Evolutionary conservation across 1,284 basidiomycete species (phyloP).

Genomic region (Phylloboletellus chloephorus): DNA sequence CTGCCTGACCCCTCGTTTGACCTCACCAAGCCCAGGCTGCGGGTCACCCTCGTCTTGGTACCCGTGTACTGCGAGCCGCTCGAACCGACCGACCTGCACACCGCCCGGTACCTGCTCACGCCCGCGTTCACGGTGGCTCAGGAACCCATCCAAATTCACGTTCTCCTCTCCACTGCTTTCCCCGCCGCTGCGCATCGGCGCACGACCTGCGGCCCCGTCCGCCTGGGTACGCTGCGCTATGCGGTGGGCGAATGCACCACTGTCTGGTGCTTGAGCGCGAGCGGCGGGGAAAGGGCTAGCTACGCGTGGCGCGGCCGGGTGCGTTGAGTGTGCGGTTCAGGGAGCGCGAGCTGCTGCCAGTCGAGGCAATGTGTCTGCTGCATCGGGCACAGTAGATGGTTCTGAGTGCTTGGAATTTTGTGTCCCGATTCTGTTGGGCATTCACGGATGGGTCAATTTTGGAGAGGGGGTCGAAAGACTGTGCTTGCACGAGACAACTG

Average conservation of each 20-base stretch:
- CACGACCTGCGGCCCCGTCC: constrained; percentile 23
- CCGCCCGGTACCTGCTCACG: constrained; percentile 17
- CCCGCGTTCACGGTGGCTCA: constrained; percentile 16
- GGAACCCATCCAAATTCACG: constrained; percentile 22
- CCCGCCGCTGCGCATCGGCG: too few relatives aligned
- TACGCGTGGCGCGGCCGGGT: constrained; percentile 19
- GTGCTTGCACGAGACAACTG: too few relatives aligned
- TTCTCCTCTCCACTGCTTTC: constrained; percentile 5
- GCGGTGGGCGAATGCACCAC: constrained; percentile 19
- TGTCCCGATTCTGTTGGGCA: background rate
- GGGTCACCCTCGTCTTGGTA: constrained; percentile 16
- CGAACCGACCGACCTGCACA: constrained; percentile 12
- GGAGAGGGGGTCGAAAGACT: too few relatives aligned
- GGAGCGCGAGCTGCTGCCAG: constrained; percentile 21
- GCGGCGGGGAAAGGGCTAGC: constrained; percentile 21
- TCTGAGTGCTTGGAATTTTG: background rate
- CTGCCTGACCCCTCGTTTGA: constrained; percentile 24
- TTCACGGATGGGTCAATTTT: too few relatives aligned
- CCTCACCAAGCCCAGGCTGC: constrained; percentile 23
- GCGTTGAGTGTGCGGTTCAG: constrained; percentile 23
- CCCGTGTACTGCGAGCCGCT: constrained; percentile 22
- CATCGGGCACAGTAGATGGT: constrained; percentile 14
- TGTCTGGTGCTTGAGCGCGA: constrained; percentile 27
- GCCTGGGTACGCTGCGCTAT: constrained; percentile 22
- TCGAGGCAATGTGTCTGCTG: constrained; percentile 22